These are phyloP conservation scores for Yamadazyma akitaensis DNA, from an alignment of 805 yeast genomes.

Conservation along the genomic window DNA sequence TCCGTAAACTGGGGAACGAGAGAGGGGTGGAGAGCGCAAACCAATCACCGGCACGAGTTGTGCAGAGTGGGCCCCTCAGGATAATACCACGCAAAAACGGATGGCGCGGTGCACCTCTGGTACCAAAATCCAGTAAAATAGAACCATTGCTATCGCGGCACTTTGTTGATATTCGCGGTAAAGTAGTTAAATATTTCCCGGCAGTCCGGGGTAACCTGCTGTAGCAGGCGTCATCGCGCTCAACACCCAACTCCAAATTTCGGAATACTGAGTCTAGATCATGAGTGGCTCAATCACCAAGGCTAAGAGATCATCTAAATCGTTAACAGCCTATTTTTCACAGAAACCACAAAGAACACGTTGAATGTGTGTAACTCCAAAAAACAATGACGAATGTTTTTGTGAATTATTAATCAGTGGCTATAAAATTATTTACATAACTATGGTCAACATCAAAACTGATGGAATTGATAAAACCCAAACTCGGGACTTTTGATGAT, in stretches of 20 bases:
- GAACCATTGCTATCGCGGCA: not conserved
- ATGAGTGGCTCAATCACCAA: constrained; percentile 4
- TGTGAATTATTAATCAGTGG: too few species aligned
- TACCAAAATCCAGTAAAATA: not conserved
- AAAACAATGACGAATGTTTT: too few species aligned
- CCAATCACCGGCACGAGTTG: too few species aligned
- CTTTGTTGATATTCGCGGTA: not conserved
- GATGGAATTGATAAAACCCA: constrained; percentile 7
- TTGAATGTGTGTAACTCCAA: too few species aligned
- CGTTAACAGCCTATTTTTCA: too few species aligned
- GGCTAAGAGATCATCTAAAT: not conserved
- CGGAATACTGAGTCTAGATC: constrained; percentile 2
- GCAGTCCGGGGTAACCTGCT: constrained; percentile 1
- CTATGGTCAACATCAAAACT: not conserved
- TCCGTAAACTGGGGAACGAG: too few species aligned
- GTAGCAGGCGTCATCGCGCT: not conserved
- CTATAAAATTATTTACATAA: too few species aligned
- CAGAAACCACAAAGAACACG: too few species aligned
- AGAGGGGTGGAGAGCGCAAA: too few species aligned
- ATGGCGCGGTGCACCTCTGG: not conserved
- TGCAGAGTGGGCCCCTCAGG: too few species aligned
- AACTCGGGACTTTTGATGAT: not conserved
- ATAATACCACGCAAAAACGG: too few species aligned
- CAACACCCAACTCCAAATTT: not conserved
- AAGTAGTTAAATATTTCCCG: not conserved